Percentiles rank a stretch among this genome's conserved stretches.
Conservation (phyloP, 164 flowering plant genomes). For the Nelumbo lutea region DNA sequence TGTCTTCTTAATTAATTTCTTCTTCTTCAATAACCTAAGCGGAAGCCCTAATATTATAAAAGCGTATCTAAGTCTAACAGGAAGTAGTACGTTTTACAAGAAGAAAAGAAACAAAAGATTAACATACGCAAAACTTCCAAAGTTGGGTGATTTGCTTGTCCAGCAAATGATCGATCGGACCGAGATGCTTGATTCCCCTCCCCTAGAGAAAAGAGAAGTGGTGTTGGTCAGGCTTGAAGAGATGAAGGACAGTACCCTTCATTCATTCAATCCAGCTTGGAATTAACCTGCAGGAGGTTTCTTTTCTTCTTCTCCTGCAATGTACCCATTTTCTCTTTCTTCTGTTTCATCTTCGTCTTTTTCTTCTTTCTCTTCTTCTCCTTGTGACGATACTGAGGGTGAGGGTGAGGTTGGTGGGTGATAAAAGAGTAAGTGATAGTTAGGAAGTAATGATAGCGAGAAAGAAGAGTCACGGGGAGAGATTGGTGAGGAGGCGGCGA, state of each 20-base stretch:
- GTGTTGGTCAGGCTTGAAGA: not conserved
- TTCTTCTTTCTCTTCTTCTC: constrained; percentile 13
- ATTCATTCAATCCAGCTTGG: constrained; percentile 6
- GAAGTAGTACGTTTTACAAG: not conserved
- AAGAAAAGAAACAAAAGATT: not conserved
- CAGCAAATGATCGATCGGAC: constrained; percentile 26
- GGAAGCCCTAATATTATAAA: not conserved
- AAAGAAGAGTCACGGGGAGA: constrained; percentile 21
- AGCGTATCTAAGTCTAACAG: not conserved
- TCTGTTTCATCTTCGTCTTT: constrained; percentile 13
- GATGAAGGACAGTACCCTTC: constrained; percentile 1
- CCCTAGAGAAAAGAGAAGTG: constrained; percentile 5
- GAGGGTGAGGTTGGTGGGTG: constrained; percentile 18
- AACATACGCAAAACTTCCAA: constrained; percentile 1
- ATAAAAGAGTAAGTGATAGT: constrained; percentile 15
- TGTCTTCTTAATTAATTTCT: not conserved
- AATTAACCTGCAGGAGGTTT: not conserved
- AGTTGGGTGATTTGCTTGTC: constrained; percentile 19
- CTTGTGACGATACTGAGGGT: constrained; percentile 3
- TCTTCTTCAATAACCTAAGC: not conserved
- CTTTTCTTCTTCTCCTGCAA: constrained; percentile 2
- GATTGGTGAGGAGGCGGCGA: constrained; percentile 17
- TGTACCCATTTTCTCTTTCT: constrained; percentile 7
- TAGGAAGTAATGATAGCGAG: constrained; percentile 35
- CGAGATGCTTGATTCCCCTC: constrained; percentile 25